phyloP scores from a whole-genome alignment of 306 rosid genomes.

The Quercus wislizeni region DNA sequence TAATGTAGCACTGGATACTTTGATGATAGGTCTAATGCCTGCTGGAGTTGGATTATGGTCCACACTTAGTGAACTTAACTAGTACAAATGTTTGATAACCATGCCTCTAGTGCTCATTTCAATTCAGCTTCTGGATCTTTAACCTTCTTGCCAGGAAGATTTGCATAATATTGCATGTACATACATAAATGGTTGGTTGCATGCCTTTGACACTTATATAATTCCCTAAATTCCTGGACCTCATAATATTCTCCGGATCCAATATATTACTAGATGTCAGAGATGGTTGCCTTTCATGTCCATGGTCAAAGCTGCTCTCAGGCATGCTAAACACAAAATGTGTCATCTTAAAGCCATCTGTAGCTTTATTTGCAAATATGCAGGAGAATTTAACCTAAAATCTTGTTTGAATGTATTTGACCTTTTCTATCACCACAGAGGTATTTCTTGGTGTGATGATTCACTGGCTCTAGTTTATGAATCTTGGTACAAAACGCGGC shows the following conservation, averaged over 20 bases:
- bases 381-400: slow-evolving; percentile 1
- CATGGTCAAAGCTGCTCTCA: neutral
- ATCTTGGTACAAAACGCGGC: slow-evolving; percentile 95
- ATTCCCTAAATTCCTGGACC: slow-evolving; percentile 1
- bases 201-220: slow-evolving; percentile 12
- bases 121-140: slow-evolving; percentile 1
- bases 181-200: neutral
- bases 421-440: slow-evolving; percentile 53
- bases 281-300: slow-evolving; percentile 10
- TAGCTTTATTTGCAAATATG: neutral
- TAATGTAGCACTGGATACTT: neutral
- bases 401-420: slow-evolving; percentile 2
- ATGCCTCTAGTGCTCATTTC: slow-evolving; percentile 8
- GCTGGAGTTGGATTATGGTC: neutral
- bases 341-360: neutral
- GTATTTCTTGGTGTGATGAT: slow-evolving; percentile 95
- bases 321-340: neutral
- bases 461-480: slow-evolving; percentile 87
- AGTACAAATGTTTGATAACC: slow-evolving; percentile 1
- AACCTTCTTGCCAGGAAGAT: slow-evolving; percentile 5
- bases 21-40: neutral
- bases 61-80: slow-evolving; percentile 1
- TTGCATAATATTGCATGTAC: slow-evolving; percentile 2
- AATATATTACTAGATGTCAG: neutral
- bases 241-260: neutral